Percentiles rank a stretch among this genome's conserved stretches.
These are phyloP conservation scores for Backusella circina DNA, from an alignment of 192 early-diverging fungal genomes.

Conservation along the genomic window DNA sequence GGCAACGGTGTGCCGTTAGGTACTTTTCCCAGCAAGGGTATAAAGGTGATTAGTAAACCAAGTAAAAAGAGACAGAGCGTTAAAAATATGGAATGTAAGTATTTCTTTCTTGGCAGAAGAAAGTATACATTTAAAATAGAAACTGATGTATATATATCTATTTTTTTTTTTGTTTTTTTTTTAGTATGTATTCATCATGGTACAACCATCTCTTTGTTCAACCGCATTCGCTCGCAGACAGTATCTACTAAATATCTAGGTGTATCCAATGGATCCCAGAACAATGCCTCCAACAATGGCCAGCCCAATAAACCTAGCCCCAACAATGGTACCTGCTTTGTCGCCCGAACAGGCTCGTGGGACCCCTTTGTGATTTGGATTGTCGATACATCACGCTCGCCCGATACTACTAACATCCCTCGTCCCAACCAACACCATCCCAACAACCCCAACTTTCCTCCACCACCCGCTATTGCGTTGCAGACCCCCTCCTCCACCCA, in stretches of 20 bases:
- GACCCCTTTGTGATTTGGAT: constrained; percentile 87
- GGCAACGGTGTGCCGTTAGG: constrained; percentile 60
- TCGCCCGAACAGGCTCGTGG: constrained; percentile 72
- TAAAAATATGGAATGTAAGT: constrained; percentile 71
- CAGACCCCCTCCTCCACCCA: constrained; percentile 48
- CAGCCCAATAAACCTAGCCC: neutral
- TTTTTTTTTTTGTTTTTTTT: neutral
- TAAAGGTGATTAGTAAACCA: constrained; percentile 91
- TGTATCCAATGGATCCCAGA: constrained; percentile 38
- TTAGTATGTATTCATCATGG: constrained; percentile 86
- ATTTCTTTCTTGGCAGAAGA: neutral
- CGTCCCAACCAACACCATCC: constrained; percentile 17
- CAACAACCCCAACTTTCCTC: constrained; percentile 46
- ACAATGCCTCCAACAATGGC: neutral
- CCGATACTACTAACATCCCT: constrained; percentile 28
- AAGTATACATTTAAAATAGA: neutral
- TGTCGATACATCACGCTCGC: constrained; percentile 57
- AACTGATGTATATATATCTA: neutral
- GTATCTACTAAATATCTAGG: constrained; percentile 85
- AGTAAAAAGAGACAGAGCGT: constrained; percentile 85
- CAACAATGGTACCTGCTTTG: constrained; percentile 59
- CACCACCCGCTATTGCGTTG: constrained; percentile 70
- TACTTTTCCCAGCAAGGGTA: constrained; percentile 69
- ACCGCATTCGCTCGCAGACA: constrained; percentile 86
- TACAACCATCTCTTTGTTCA: constrained; percentile 82